Evolutionary conservation across 306 rosid species (phyloP), one percentile per base, ranked within the genome.

Genomic region (Begonia masoniana): DNA sequence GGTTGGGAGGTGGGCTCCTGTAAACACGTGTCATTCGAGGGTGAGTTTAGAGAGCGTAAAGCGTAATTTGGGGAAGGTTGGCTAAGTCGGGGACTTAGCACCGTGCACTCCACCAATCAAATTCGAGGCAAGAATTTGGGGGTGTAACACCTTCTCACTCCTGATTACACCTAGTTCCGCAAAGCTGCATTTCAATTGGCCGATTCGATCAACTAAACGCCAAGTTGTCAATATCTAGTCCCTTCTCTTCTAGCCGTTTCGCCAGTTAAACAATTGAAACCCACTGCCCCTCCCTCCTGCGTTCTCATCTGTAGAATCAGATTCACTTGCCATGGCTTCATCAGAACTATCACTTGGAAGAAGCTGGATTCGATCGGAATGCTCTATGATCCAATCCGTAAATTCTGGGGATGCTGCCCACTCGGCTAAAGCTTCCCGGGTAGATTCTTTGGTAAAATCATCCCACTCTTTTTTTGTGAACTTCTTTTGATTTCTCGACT

Each of bases 331-430:
- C 69, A 67, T n/a, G 17, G 70, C 10, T 54, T 65, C 86, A 7
- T 87, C 88, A 7, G 88, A 87, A 60, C 73, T 72, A 51, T 76
- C 94, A 10, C 74, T 69, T 7, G 82, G 84, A 61, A 78, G 78
- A 68, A 87, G 65, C 66, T 87, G 61, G 48, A 87, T 74, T 55
- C 96, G 69, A 42, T 82, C 86, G 3, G 88, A 86, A 7, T 80
- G 81, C 39, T 87, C 81, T 6, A 82, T 59, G 19, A 87, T 57
- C 96, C 94, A 87, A n/a, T 87, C 78, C 4, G 82, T 63, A 67
- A 87, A 78, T 72, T 87, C 94, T 17, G 94, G 86, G 60, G 96
- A 73, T 10, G 88, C 64, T 54, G 93, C 94, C 86, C 72, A 82
- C 64, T 80, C 84, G 3, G 94, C 74, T 55, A 82, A 56, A 12